A percentile compares a stretch with the other conserved stretches of the same genome.
Conservation (phyloP, 352 stramenopile species). For the Phytophthora sp. region DNA sequence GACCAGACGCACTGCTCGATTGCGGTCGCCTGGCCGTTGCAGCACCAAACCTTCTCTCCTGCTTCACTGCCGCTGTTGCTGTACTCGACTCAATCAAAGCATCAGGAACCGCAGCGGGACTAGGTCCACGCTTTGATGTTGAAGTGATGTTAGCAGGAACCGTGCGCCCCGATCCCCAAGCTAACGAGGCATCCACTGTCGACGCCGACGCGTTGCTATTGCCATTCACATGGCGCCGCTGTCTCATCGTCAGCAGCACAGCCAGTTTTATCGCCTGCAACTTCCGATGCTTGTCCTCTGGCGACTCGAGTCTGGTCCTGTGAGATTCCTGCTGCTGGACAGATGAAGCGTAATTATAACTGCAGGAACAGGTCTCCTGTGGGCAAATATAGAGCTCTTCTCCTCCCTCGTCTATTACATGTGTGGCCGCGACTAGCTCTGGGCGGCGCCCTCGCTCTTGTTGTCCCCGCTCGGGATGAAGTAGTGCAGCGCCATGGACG, state of each 20-base stretch:
- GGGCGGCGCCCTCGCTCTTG: conserved; percentile 3
- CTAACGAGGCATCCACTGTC: not conserved
- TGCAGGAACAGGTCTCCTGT: conserved; percentile 3
- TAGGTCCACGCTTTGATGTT: conserved; percentile 1
- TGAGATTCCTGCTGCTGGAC: too few species aligned
- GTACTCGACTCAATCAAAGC: not conserved
- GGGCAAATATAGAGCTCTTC: conserved; percentile 27
- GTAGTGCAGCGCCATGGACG: conserved; percentile 66
- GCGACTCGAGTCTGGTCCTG: too few species aligned
- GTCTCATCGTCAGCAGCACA: conserved; percentile 33
- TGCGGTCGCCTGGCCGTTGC: conserved; percentile 27
- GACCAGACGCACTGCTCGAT: not conserved
- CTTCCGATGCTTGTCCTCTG: too few species aligned
- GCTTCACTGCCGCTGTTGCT: not conserved
- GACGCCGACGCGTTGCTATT: conserved; percentile 54
- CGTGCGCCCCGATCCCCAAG: conserved; percentile 21
- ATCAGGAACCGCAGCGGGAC: not conserved
- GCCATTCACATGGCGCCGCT: conserved; percentile 58
- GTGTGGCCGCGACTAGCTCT: not conserved
- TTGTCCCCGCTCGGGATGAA: conserved; percentile 49
- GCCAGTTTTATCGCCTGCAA: too few species aligned
- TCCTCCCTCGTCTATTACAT: conserved; percentile 22
- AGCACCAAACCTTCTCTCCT: conserved; percentile 16
- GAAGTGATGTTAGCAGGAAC: conserved; percentile 19
- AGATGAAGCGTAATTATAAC: conserved; percentile 26